Evolutionary conservation across 2,329 filamentous ascomycete species (phyloP), one percentile per base, ranked within the genome.

Genomic region (Fusarium camptoceras): DNA sequence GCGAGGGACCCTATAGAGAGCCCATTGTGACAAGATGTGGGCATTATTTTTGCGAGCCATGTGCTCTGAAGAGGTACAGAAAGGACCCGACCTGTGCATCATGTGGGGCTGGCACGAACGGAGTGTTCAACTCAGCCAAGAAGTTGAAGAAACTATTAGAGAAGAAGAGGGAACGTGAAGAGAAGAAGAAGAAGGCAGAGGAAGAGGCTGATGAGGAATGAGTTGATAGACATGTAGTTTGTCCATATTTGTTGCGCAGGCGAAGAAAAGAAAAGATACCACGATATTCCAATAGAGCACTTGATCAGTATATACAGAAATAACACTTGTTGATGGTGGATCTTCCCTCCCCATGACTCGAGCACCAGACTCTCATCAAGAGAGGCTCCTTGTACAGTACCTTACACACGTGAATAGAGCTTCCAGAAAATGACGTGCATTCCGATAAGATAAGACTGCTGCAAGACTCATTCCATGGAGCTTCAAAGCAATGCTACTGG

Each of bases 31-130:
- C 96, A 15, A 92, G 94, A 71, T 99, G 96, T 73, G 92, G 94
- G 1, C 96, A 99, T 79, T 98, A 98, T 79, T 98, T 98, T 77
- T 99, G 96, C 78, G 92, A 98, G 79, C 85, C 87, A 2, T 99
- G 96, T 79, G 96, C 96, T 27, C 83, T 98, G 73, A 89, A 92
- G 77, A 83, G 94, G 70, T 98, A 98, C 78, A 87, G 92, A 68
- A 96, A 93, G 77, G 93, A 94, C 74, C 94, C 94, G 6, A 89
- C 88, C 5, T 98, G 96, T 79, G 93, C 93, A 4, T 92, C 92
- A 6, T 98, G 96, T 78, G 92, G 93, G 2, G 85, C 90, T 1
- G 92, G 94, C 8, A 98, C 94, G 0, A 91, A 91, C 30, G 96
- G 96, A 1, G 93, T 97, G 0, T 98, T 98, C 76, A 97, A 97